Percentiles rank a stretch among this genome's conserved stretches.
phyloP scores from a whole-genome alignment of 2,329 filamentous ascomycete genomes.

The Penicillium sp. region DNA sequence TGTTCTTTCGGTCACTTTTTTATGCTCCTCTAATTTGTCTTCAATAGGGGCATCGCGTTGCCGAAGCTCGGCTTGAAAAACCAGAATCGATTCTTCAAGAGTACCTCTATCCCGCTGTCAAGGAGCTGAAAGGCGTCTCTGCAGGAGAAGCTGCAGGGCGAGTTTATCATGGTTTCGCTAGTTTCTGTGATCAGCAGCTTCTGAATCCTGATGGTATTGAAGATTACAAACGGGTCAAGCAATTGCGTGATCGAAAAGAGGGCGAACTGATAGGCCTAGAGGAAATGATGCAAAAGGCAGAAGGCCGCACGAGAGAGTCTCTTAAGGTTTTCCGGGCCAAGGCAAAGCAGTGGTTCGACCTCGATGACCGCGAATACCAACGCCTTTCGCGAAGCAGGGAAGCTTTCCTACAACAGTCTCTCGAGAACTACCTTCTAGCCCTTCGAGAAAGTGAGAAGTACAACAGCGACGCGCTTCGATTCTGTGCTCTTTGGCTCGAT shows the following conservation, averaged over 20 bases:
- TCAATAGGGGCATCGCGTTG: conserved; percentile 69
- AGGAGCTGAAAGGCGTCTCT: conserved; percentile 64
- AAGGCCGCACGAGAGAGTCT: conserved; percentile 49
- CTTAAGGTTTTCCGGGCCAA: conserved; percentile 60
- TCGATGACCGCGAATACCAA: conserved; percentile 81
- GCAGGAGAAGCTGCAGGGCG: conserved; percentile 70
- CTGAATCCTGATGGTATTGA: conserved; percentile 79
- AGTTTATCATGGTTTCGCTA: conserved; percentile 90
- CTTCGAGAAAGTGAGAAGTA: conserved; percentile 80
- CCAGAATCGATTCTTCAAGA: conserved; percentile 82
- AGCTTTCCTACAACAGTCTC: conserved; percentile 76
- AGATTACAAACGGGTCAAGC: conserved; percentile 74
- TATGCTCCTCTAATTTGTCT: conserved; percentile 3
- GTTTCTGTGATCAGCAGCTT: conserved; percentile 90
- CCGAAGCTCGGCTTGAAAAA: conserved; percentile 82
- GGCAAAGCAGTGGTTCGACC: conserved; percentile 80
- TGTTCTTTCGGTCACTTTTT: conserved; percentile 16
- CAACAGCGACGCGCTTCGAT: conserved; percentile 83
- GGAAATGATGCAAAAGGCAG: conserved; percentile 48
- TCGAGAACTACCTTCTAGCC: conserved; percentile 88
- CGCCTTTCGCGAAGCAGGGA: conserved; percentile 69
- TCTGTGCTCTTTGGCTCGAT: conserved; percentile 91
- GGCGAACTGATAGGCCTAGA: conserved; percentile 73
- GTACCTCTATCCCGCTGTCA: conserved; percentile 78
- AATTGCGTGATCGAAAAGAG: conserved; percentile 70